These are phyloP conservation scores for Westerdykella aurantiaca DNA, from an alignment of 2,329 filamentous ascomycete species.

Conservation along the genomic window DNA sequence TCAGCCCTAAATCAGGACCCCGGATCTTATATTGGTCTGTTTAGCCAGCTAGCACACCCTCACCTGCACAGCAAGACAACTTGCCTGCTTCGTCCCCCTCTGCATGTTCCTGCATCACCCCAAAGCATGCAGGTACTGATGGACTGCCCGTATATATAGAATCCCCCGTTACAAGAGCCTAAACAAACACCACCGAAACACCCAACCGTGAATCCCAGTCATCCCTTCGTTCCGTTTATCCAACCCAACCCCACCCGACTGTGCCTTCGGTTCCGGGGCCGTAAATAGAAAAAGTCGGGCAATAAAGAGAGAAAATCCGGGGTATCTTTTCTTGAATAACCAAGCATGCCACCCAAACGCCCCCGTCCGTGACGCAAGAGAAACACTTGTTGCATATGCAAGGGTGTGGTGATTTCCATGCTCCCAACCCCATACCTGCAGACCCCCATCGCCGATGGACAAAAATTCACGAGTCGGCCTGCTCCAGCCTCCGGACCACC, in stretches of 20 bases:
- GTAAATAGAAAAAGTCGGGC: too few relatives aligned
- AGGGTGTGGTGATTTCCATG: too few relatives aligned
- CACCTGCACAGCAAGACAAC: too few relatives aligned
- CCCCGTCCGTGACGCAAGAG: too few relatives aligned
- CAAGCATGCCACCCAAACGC: too few relatives aligned
- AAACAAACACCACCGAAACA: not conserved
- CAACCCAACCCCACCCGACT: not conserved
- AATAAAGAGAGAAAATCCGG: too few relatives aligned
- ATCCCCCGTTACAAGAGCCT: not conserved
- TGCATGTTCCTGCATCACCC: not conserved
- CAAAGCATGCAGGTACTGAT: too few relatives aligned
- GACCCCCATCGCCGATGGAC: not conserved
- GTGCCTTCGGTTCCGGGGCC: not conserved
- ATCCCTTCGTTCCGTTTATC: too few relatives aligned
- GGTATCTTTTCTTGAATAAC: too few relatives aligned
- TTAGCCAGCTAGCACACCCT: not conserved
- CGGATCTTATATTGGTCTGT: not conserved
- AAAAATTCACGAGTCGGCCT: conserved; percentile 3
- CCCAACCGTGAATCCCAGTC: conserved; percentile 3
- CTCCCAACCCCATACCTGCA: too few relatives aligned
- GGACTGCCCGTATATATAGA: not conserved
- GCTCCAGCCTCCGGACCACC: conserved; percentile 46
- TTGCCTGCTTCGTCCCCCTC: not conserved
- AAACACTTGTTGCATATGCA: too few relatives aligned
- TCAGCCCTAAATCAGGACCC: not conserved